Evolutionary conservation across 805 yeast genomes (phyloP).

Genomic region (Debaryomyces maramus): DNA sequence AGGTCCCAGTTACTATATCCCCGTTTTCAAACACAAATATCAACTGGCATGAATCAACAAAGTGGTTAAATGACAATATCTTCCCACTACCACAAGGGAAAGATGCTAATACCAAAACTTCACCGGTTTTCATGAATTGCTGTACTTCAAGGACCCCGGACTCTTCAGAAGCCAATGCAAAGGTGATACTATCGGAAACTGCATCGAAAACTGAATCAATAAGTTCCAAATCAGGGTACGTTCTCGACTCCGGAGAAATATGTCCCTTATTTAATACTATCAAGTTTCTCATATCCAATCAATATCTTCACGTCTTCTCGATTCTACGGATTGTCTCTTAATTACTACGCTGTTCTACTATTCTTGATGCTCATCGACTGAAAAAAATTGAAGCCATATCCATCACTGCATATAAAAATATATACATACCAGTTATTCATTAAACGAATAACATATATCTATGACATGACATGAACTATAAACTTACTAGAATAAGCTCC

Average conservation of each 20-base stretch:
- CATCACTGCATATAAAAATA: not conserved
- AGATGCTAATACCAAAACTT: constrained; percentile 56
- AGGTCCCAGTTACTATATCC: constrained; percentile 68
- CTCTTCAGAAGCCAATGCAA: constrained; percentile 55
- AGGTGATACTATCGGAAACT: constrained; percentile 69
- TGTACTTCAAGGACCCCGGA: constrained; percentile 69
- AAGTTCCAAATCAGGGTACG: constrained; percentile 65
- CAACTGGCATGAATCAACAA: constrained; percentile 65
- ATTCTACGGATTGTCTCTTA: no score
- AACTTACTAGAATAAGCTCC: no score
- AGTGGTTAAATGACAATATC: constrained; percentile 61
- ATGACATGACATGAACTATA: no score
- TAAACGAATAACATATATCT: no score
- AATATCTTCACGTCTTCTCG: not conserved
- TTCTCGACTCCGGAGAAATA: constrained; percentile 50
- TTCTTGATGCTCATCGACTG: not conserved
- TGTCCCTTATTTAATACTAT: constrained; percentile 54
- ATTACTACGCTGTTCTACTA: no score
- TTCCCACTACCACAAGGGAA: constrained; percentile 46
- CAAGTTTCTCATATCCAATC: constrained; percentile 45
- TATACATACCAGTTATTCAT: no score
- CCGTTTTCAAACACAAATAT: constrained; percentile 72
- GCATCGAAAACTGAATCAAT: constrained; percentile 65
- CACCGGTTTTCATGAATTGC: constrained; percentile 67
- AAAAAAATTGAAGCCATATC: not conserved